Conservation (phyloP, 805 yeast genomes). For the Saccharomycopsis microspora region DNA sequence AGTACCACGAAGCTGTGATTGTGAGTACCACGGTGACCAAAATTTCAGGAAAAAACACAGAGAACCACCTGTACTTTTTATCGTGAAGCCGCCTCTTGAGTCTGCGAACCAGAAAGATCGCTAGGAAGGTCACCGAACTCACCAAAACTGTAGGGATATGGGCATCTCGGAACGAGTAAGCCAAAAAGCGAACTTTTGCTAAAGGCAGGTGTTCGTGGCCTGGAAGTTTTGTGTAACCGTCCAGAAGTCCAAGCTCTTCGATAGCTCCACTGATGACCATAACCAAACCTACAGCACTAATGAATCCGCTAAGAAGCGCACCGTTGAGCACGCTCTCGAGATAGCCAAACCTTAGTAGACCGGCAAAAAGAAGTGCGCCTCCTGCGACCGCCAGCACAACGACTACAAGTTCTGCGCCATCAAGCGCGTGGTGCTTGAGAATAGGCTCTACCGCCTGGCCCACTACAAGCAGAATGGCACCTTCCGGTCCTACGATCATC, state of each 20-base stretch:
- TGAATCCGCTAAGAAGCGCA: constrained; percentile 69
- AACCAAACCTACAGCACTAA: constrained; percentile 75
- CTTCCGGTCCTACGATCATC: constrained; percentile 88
- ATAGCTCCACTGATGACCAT: constrained; percentile 72
- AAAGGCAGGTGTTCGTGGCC: constrained; percentile 58
- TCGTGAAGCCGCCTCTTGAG: constrained; percentile 28
- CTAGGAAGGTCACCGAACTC: constrained; percentile 39
- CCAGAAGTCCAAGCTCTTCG: constrained; percentile 57
- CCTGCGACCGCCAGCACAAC: constrained; percentile 72
- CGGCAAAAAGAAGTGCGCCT: constrained; percentile 55
- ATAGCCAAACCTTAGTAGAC: constrained; percentile 77
- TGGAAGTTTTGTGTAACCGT: constrained; percentile 33
- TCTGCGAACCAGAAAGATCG: constrained; percentile 31
- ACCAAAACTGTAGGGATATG: constrained; percentile 54
- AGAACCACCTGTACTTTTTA: constrained; percentile 20
- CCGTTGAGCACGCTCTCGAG: constrained; percentile 71
- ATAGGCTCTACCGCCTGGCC: constrained; percentile 68
- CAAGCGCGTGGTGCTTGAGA: constrained; percentile 27
- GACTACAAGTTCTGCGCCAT: constrained; percentile 46
- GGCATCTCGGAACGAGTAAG: constrained; percentile 28
- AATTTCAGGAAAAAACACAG: constrained; percentile 74
- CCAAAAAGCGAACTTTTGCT: constrained; percentile 52
- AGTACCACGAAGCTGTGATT: constrained; percentile 37
- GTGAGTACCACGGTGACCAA: constrained; percentile 57
- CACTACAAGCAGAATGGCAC: constrained; percentile 71